Base-by-base conservation (phyloP, 768 basidiomycete species). In the Russula vinacea region DNA sequence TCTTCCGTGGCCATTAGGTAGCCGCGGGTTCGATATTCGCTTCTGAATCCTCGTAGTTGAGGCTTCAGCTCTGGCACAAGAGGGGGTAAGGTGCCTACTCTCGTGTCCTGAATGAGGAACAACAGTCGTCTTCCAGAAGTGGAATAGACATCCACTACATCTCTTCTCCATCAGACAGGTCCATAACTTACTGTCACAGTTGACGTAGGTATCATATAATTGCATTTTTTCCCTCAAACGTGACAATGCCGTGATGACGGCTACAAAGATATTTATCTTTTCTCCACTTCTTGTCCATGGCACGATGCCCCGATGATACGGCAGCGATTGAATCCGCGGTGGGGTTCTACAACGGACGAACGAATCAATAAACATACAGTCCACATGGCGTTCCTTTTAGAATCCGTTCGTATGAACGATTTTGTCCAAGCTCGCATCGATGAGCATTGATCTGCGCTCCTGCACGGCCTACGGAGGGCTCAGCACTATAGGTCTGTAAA, bases 391-490 rank as follows among this genome's bases (percentile, higher is more conserved):
- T n/a, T 13, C 11, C 7, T 32, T 64, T 52, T 16, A 61, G 26
- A 26, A 3, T 24, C 60, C 55, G 32, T 57, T 61, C 16, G 6
- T 3, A 22, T 19, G n/a, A 55, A 7, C 17, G 10, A 22, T 5
- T 44, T 54, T 62, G 37, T 35, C 52, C 24, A 66, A 35, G 50
- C 55, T 49, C 3, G 56, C 44, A 2, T 66, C 33, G 32, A 67
- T 14, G 39, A 66, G 33, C 8, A n/a, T 24, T 1, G 56, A 32
- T 42, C 67, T 52, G 52, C 67, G 67, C 35, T 62, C 58, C 22
- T 54, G 55, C 37, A 55, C 60, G 17, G 67, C 67, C 67, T 67
- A 53, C 3, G 29, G 11, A 44, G 8, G n/a, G n/a, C 37, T 47
- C 14, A 33, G 39, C 32, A 16, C n/a, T 22, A 32, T 5, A 13